Evolutionary conservation across 2,329 filamentous ascomycete species (phyloP).

Genomic region (Esteya vermicola): DNA sequence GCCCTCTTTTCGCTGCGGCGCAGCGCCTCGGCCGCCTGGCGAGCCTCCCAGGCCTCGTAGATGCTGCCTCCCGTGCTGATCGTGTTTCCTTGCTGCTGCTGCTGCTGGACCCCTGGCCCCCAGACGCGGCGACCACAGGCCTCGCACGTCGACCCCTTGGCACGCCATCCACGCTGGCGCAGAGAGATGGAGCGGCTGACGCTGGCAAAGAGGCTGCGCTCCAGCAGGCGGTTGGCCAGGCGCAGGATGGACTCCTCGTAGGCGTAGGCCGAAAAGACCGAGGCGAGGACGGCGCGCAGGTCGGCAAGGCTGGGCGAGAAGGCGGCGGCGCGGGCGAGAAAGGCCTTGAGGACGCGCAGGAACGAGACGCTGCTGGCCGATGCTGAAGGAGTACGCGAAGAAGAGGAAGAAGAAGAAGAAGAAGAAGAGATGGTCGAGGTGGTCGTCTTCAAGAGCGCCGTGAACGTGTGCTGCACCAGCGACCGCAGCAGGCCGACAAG

Average conservation of each 20-base stretch:
- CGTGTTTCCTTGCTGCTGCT: background rate
- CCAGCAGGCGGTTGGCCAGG: conserved; percentile 74
- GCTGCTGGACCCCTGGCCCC: conserved; percentile 59
- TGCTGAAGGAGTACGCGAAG: background rate
- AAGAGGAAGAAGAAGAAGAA: background rate
- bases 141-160: conserved; percentile 75
- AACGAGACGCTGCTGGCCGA: conserved; percentile 58
- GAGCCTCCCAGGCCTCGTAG: conserved; percentile 70
- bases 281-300: conserved; percentile 67
- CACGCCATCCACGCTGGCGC: conserved; percentile 77
- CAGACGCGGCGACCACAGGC: conserved; percentile 70
- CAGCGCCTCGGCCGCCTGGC: conserved; percentile 31
- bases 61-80: conserved; percentile 28
- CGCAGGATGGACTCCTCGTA: conserved; percentile 85
- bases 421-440: background rate
- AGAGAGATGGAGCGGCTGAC: conserved; percentile 62
- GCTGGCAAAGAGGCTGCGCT: conserved; percentile 75
- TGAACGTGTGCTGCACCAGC: conserved; percentile 83
- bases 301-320: conserved; percentile 79
- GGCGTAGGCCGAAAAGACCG: conserved; percentile 88
- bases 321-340: conserved; percentile 67
- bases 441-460: conserved; percentile 52
- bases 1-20: conserved; percentile 20
- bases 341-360: conserved; percentile 74
- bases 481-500: conserved; percentile 56